phyloP scores from a whole-genome alignment of 1,139 yeast species.

The Yamadazyma dushanensis region DNA sequence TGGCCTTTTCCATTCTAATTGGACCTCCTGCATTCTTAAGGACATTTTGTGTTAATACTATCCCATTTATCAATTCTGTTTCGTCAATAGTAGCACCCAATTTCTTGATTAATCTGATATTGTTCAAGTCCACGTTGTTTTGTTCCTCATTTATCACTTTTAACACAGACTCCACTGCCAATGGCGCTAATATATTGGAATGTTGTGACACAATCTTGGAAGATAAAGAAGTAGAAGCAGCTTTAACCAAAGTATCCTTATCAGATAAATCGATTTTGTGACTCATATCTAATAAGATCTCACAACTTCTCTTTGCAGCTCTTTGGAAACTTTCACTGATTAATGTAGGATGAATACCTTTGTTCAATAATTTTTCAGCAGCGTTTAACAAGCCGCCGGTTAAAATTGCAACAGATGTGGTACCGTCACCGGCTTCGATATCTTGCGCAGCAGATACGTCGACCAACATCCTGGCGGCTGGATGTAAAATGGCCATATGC shows the following conservation, averaged over 20 bases:
- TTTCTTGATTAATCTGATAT: conserved; percentile 86
- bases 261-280: conserved; percentile 73
- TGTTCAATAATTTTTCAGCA: conserved; percentile 82
- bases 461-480: conserved; percentile 97
- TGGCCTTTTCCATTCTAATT: conserved; percentile 88
- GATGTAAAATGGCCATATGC: conserved; percentile 97
- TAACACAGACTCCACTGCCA: conserved; percentile 91
- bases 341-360: conserved; percentile 94
- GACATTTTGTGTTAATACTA: conserved; percentile 87
- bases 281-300: conserved; percentile 82
- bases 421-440: conserved; percentile 98
- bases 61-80: conserved; percentile 89
- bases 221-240: conserved; percentile 90
- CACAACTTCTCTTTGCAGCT: conserved; percentile 87
- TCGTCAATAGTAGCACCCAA: conserved; percentile 98
- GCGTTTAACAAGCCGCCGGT: conserved; percentile 95
- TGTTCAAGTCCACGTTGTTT: conserved; percentile 77
- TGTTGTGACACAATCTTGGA: conserved; percentile 96
- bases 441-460: conserved; percentile 98
- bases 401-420: conserved; percentile 93
- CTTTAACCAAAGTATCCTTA: conserved; percentile 79
- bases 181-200: conserved; percentile 80
- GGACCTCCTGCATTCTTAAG: conserved; percentile 97
- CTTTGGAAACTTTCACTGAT: conserved; percentile 94
- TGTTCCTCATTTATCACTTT: conserved; percentile 59